phyloP scores from a whole-genome alignment of 2,329 filamentous ascomycete genomes.

The Fusarium anguioides region DNA sequence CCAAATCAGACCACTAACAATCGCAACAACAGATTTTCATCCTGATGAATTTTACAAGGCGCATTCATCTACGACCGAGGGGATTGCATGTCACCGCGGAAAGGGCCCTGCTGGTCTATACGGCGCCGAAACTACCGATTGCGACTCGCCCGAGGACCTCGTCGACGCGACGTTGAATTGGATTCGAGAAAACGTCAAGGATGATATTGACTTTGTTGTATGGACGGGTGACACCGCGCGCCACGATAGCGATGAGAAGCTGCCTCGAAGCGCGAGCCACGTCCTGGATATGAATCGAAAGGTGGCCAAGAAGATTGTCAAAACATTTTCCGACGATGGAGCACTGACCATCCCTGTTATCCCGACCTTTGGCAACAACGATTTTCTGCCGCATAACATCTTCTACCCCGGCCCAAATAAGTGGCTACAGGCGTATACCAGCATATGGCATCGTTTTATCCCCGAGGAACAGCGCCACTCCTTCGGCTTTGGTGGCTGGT shows the following conservation, averaged over 20 bases:
- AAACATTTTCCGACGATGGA: conserved; percentile 74
- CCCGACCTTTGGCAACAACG: conserved; percentile 95
- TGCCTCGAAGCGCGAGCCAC: conserved; percentile 79
- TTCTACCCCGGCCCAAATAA: conserved; percentile 85
- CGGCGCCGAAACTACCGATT: conserved; percentile 87
- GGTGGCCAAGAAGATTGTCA: conserved; percentile 79
- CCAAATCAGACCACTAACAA: conserved; percentile 23
- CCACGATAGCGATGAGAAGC: conserved; percentile 86
- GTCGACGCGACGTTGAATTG: conserved; percentile 91
- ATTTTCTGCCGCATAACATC: conserved; percentile 97
- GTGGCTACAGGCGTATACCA: conserved; percentile 81
- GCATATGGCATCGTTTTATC: conserved; percentile 88
- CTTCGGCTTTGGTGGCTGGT: conserved; percentile 95
- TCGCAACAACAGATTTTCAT: conserved; percentile 78
- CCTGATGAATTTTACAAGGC: conserved; percentile 88
- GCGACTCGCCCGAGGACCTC: conserved; percentile 84
- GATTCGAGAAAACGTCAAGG: conserved; percentile 81
- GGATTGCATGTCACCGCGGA: conserved; percentile 81
- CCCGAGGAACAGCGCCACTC: conserved; percentile 91
- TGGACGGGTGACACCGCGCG: conserved; percentile 94
- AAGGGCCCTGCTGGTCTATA: conserved; percentile 81
- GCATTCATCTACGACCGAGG: conserved; percentile 76
- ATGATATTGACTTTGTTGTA: conserved; percentile 86
- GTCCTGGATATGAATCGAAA: conserved; percentile 82
- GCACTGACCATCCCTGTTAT: conserved; percentile 79